Evolutionary conservation across 495 filamentous ascomycete species (phyloP), one percentile per base, ranked within the genome.

Genomic region (Chaetomium tenue): DNA sequence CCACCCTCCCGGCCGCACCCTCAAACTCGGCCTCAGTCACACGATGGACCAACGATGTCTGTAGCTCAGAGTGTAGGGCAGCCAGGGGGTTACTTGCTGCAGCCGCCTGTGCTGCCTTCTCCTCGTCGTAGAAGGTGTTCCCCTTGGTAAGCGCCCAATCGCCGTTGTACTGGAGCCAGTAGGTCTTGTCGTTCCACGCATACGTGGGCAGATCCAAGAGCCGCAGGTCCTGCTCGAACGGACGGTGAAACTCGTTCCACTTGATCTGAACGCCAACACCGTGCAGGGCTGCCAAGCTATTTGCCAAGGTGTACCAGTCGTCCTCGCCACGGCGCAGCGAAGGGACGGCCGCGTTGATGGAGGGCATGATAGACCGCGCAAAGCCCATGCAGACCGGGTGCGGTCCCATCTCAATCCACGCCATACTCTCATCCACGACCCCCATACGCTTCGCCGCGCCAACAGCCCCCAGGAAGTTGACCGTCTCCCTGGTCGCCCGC

Each of bases 181-280:
- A 91, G 66, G 89, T 87, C 80, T 93, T 93, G 42, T 87, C 75
- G 63, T 94, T 89, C 77, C 87, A 96, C 13, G 83, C 85, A 70
- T 96, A 96, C 3, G 83, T 75, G 22, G 91, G 91, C 2, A 94
- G 82, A n/a, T 83, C 77, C 2, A 94, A 75, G 11, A 92, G 81
- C 30, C 84, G 79, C 44, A 86, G 84, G 22, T 77, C 82, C 5
- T 77, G 63, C 55, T 74, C 75, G 70, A 91, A 93, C 71, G 90
- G 87, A 22, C 84, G 81, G 75, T 93, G 90, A 70, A 87, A 91
- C 71, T 92, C 90, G 65, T 85, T 86, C 89, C 90, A 96, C 72
- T 85, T 76, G 59, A 94, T 72, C 28, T 88, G 83, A 46, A 90
- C 70, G 6, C 92, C 91, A n/a, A 80, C 81, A 13, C 78, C 70